Evolutionary conservation across 768 basidiomycete species (phyloP).

Genomic region (Termitomyces sp.): DNA sequence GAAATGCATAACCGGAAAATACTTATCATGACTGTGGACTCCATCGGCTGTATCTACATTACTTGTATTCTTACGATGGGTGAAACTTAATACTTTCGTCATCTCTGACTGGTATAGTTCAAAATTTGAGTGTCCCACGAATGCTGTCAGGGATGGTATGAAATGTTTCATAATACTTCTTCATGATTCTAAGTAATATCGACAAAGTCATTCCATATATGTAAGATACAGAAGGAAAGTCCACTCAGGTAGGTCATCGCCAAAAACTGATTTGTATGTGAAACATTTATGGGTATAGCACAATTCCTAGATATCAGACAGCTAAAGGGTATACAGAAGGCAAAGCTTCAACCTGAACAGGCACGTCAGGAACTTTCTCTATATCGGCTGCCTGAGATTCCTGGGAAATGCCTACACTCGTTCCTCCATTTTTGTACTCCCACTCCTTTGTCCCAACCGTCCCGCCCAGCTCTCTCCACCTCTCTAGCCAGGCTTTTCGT

Average conservation of each 20-base stretch:
- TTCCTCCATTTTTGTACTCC: slow-evolving; percentile 51
- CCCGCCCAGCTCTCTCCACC: slow-evolving; percentile 67
- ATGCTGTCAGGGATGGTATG: too few relatives aligned
- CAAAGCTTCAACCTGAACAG: not conserved
- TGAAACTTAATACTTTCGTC: not conserved
- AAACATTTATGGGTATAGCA: not conserved
- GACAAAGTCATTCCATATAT: too few relatives aligned
- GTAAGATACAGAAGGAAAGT: not conserved
- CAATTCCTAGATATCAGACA: not conserved
- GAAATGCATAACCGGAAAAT: not conserved
- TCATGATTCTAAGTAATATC: too few relatives aligned
- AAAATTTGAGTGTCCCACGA: too few relatives aligned
- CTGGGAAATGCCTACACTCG: not conserved
- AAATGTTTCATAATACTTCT: too few relatives aligned
- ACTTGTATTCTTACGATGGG: not conserved
- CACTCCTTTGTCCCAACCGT: slow-evolving; percentile 72
- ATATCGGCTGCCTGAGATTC: not conserved
- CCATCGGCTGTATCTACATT: not conserved
- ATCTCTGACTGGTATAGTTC: too few relatives aligned
- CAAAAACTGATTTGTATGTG: not conserved
- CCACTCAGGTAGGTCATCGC: not conserved
- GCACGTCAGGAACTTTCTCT: not conserved
- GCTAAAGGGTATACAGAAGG: not conserved
- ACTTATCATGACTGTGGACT: not conserved
- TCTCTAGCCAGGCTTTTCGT: slow-evolving; percentile 40